phyloP scores from a whole-genome alignment of 371 early-diverging fungal species.

The Chytridium lagenaria region DNA sequence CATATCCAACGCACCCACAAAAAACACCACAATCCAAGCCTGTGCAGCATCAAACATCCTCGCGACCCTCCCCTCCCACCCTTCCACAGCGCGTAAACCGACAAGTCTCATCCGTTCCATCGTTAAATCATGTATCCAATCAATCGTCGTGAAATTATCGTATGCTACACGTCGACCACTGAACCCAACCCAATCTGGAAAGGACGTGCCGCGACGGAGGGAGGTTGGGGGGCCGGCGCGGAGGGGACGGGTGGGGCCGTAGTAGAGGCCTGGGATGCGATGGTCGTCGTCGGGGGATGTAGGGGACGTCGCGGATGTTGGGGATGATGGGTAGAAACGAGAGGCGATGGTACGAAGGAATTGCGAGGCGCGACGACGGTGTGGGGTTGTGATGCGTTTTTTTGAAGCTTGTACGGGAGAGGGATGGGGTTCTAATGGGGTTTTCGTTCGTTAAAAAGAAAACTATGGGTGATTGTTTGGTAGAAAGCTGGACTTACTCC shows the following conservation, averaged over 20 bases:
- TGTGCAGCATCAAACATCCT: slow-evolving; percentile 78
- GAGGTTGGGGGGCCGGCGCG: background rate
- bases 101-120: slow-evolving; percentile 84
- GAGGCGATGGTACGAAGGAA: background rate
- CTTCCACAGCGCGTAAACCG: slow-evolving; percentile 62
- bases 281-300: background rate
- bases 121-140: slow-evolving; percentile 92
- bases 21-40: slow-evolving; percentile 83
- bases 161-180: slow-evolving; percentile 60
- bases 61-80: slow-evolving; percentile 63
- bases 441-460: background rate
- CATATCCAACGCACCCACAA: too few relatives aligned
- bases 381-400: background rate
- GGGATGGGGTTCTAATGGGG: background rate
- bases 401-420: background rate
- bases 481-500: background rate
- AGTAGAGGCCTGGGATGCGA: slow-evolving; percentile 23
- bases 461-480: too few relatives aligned
- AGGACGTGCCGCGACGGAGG: background rate
- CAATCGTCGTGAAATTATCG: slow-evolving; percentile 70
- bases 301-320: background rate
- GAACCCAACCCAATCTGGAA: slow-evolving; percentile 26
- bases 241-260: slow-evolving; percentile 15
- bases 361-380: background rate
- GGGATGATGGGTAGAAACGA: background rate